These are phyloP conservation scores for Phytophthora boehmeriae DNA, from an alignment of 352 stramenopile genomes.

Conservation along the genomic window DNA sequence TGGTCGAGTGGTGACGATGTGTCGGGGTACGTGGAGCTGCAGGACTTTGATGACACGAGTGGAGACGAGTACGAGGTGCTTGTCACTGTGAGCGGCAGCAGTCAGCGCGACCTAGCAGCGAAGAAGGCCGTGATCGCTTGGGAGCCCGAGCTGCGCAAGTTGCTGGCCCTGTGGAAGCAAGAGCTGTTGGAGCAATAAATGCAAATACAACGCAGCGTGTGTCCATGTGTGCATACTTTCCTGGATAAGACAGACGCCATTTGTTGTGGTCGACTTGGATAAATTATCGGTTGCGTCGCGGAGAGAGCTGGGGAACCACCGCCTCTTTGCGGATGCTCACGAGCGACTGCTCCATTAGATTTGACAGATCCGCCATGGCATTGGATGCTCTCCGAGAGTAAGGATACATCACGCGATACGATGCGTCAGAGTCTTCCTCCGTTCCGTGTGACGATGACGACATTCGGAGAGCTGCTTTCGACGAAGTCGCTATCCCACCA, in stretches of 20 bases:
- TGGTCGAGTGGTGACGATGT: conserved; percentile 59
- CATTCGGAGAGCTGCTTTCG: conserved; percentile 37
- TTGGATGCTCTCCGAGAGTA: conserved; percentile 53
- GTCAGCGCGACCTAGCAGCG: conserved; percentile 53
- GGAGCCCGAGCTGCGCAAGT: conserved; percentile 66
- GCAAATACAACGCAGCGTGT: conserved; percentile 20
- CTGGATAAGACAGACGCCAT: neutral
- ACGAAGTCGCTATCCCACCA: conserved; percentile 7
- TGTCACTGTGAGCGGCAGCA: conserved; percentile 52
- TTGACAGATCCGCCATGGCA: conserved; percentile 80
- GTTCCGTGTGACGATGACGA: conserved; percentile 65
- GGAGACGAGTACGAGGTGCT: conserved; percentile 82
- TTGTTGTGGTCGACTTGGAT: neutral
- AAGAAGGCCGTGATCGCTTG: conserved; percentile 64
- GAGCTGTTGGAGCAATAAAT: conserved; percentile 81
- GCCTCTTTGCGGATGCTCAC: conserved; percentile 63
- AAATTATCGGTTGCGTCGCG: conserved; percentile 1
- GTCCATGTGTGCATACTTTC: neutral
- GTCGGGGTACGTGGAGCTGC: conserved; percentile 73
- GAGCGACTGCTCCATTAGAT: conserved; percentile 81
- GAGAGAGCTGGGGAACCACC: conserved; percentile 14
- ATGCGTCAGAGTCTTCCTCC: conserved; percentile 64
- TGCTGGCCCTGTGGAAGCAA: conserved; percentile 76
- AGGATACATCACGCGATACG: conserved; percentile 56
- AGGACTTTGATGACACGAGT: conserved; percentile 87